Percentiles rank a stretch among this genome's conserved stretches.
Conservation (phyloP, 2,329 filamentous ascomycete species). For the Pestalotiopsis fici region DNA sequence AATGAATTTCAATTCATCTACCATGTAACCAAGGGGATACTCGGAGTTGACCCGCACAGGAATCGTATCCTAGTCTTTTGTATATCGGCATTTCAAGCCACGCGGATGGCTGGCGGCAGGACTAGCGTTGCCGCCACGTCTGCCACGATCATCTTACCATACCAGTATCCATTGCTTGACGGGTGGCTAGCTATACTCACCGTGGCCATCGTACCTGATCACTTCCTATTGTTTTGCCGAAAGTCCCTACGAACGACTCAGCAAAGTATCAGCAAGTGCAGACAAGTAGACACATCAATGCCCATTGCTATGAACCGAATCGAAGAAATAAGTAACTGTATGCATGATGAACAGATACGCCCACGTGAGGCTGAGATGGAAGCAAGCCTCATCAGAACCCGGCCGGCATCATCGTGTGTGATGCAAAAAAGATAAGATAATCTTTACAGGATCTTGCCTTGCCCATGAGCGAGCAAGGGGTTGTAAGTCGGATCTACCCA, state of each 20-base stretch:
- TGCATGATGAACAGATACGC: background rate
- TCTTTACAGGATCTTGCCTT: background rate
- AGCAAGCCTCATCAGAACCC: background rate
- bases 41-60: background rate
- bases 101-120: background rate
- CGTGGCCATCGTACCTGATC: background rate
- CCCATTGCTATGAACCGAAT: too few species aligned
- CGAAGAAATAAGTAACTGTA: too few species aligned
- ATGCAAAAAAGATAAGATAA: background rate
- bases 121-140: background rate
- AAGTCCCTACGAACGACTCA: too few species aligned
- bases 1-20: too few species aligned
- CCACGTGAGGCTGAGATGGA: background rate
- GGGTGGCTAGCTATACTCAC: background rate
- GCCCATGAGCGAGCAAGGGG: background rate
- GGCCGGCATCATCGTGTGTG: background rate
- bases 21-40: too few species aligned
- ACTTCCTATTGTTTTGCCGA: too few species aligned
- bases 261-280: too few species aligned
- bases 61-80: background rate
- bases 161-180: background rate
- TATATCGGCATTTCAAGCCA: too few species aligned
- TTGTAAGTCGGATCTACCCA: background rate
- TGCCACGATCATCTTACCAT: background rate
- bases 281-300: too few species aligned